Base-by-base conservation (phyloP, 179 eudicot species). In the Silene coronaria region DNA sequence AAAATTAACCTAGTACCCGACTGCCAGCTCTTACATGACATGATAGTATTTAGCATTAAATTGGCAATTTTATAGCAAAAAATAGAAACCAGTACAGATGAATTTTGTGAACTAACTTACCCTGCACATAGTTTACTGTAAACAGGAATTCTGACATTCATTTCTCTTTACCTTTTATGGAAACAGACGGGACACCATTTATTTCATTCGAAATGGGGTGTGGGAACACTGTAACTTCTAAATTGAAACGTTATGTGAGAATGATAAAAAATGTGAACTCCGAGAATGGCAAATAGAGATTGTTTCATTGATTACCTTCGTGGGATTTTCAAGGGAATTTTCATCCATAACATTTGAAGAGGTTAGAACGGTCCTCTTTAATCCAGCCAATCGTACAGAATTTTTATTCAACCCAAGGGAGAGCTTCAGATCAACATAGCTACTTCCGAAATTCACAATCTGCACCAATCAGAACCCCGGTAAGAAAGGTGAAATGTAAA, bases 361-460 rank as follows among this genome's bases (percentile, higher is more conserved):
- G 27, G 92, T 78, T 38, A 94, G 87, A 45, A 82, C 77, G 8
- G 89, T 87, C 85, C 81, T 90, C 67, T 55, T 85, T 62, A 88
- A 84, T 2, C 92, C 91, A 0, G 45, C 32, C 14, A 87, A 69
- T 48, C 62, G 79, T 38, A 83, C 12, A 58, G 85, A 80, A 77
- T 82, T 85, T 36, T 42, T 73, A 67, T 80, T 84, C 67, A 85
- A 42, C n/a, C 89, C 90, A 17, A 86, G 61, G 3, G 86, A 86
- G 23, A 93, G 78, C 78, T 78, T 89, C 32, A 90, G 81, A 67
- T 79, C 87, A 77, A 85, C 91, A 24, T 62, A 72, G 46, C 51
- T 81, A 78, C 82, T 85, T 71, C 91, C 93, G 27, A 85, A 89
- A 83, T 89, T 91, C 82, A 91, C 97, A 79, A 90, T 80, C 97